Conservation (phyloP, 257 asterid species). For the Solanum gandarillasii region DNA sequence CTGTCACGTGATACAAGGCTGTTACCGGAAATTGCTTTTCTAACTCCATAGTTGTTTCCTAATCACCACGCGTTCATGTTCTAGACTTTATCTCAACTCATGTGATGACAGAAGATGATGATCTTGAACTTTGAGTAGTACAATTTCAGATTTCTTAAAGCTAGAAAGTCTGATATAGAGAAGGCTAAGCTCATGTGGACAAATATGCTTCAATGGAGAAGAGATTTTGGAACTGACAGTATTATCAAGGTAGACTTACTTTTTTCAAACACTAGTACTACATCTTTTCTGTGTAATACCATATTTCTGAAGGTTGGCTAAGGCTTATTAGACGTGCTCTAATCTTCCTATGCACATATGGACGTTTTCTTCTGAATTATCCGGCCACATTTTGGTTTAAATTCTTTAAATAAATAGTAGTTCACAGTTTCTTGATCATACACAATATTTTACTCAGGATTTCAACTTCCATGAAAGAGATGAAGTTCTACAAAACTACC, state of each 20-base stretch:
- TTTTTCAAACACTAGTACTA: neutral
- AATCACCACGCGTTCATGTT: neutral
- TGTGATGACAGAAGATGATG: neutral
- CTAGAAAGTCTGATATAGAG: constrained; percentile 52
- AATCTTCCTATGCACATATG: neutral
- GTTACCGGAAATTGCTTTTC: neutral
- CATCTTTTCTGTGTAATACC: neutral
- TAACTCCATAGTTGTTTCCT: neutral
- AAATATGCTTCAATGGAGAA: constrained; percentile 75
- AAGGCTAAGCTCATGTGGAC: constrained; percentile 71
- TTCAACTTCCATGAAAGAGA: constrained; percentile 26
- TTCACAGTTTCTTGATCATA: neutral
- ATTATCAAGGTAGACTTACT: constrained; percentile 43
- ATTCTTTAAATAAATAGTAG: no score
- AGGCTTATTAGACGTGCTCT: neutral
- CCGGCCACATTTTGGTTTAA: neutral
- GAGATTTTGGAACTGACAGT: constrained; percentile 48
- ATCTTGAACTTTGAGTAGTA: neutral
- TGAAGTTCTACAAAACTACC: constrained; percentile 33
- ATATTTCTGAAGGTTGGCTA: neutral
- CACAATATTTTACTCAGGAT: constrained; percentile 19
- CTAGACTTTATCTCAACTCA: neutral
- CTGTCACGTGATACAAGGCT: neutral
- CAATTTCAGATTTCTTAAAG: constrained; percentile 58
- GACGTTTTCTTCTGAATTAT: neutral